Base-by-base conservation (phyloP, 805 yeast genomes). In the Teunomyces funiuensis region DNA sequence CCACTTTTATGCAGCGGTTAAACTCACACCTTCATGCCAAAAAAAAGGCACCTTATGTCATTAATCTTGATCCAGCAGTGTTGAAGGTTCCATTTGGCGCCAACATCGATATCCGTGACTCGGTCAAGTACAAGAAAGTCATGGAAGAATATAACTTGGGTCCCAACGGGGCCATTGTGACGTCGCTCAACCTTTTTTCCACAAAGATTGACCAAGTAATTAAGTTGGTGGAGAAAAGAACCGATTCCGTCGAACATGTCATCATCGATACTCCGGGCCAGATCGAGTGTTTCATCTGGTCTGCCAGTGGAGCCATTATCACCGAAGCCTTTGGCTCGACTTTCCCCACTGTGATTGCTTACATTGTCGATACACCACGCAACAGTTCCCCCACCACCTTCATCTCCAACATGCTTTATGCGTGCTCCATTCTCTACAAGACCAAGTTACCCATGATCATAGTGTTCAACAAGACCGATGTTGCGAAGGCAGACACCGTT, bases 241-340 rank as follows among this genome's bases (percentile, higher is more conserved):
- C 82, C 1, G 75, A 71, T 16, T 49, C 51, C n/a, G 61, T 63
- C 50, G 63, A 79, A 15, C 84, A 89, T 60, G 86, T 90, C 49
- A 83, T 93, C 27, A 79, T 91, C 38, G 99, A 93, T 65, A 93
- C 99, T 1, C 99, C 99, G 0, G 99, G 99, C 9, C 99, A 93
- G 65, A 93, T 93, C 47, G 99, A 93, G 65, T 90, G 97, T 68
- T 93, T 93, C 61, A 89, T 93, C 31, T 93, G 99, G 99, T 83
- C 95, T 34, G 99, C 99, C 0, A 86, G 96, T 16, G 99, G 99
- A 9, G 79, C 97, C 16, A 93, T 93, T 47, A 85, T 93, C 44
- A 91, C 98, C 0, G 99, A 93, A 60, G 89, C 97, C 0, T 87
- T 93, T 67, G 99, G 98, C 1, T 85, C 96, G 0, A 81, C 95